These are phyloP conservation scores for Botryotinia calthae DNA, from an alignment of 2,329 filamentous ascomycete species.

Conservation along the genomic window DNA sequence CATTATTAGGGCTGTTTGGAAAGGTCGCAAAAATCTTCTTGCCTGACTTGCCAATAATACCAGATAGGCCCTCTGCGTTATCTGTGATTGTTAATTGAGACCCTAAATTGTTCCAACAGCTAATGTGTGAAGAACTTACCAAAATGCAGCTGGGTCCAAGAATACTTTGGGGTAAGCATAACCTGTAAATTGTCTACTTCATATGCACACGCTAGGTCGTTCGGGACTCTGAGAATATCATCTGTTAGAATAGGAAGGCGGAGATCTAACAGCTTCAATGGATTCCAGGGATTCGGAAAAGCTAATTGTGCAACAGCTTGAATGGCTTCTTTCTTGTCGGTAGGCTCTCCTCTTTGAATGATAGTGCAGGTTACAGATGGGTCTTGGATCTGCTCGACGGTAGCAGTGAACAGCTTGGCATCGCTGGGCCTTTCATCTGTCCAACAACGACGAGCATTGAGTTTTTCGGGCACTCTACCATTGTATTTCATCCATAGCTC, in stretches of 20 bases:
- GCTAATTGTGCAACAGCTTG: neutral
- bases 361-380: neutral
- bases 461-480: neutral
- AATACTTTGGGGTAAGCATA: neutral
- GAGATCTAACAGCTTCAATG: neutral
- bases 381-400: neutral
- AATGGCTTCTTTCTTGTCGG: neutral
- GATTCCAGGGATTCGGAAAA: neutral
- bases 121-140: neutral
- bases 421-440: neutral
- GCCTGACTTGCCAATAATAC: neutral
- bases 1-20: neutral
- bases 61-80: neutral
- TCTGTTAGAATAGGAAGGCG: neutral
- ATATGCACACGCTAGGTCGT: neutral
- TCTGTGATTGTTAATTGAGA: neutral
- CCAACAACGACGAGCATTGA: neutral
- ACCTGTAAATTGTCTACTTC: neutral
- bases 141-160: neutral
- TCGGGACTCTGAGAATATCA: neutral
- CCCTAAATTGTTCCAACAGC: neutral
- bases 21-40: neutral
- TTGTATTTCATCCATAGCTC: neutral
- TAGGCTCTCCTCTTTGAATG: neutral
- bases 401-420: neutral